Evolutionary conservation across 768 basidiomycete genomes (phyloP).

Genomic region (Mrakia gelida): DNA sequence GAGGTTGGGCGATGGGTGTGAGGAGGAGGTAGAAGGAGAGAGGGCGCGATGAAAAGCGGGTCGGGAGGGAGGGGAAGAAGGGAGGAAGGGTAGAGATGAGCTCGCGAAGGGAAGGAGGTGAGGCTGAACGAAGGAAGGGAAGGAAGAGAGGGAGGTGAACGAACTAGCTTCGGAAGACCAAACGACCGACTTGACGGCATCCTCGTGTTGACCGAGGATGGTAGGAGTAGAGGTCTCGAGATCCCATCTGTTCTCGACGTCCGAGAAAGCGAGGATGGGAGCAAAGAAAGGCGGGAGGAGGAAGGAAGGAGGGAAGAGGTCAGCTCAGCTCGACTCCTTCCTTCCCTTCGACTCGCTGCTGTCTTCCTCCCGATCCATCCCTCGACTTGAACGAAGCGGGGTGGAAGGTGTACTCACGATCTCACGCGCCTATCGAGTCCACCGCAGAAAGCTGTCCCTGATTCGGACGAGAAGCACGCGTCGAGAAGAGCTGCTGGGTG

Average conservation of each 20-base stretch:
- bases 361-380: background rate
- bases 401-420: conserved; percentile 55
- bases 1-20: background rate
- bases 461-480: conserved; percentile 64
- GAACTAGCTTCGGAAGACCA: conserved; percentile 63
- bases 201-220: conserved; percentile 73
- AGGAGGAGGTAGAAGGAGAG: background rate
- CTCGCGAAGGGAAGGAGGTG: background rate
- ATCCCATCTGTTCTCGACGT: conserved; percentile 60
- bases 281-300: background rate
- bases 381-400: background rate
- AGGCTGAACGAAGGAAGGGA: background rate
- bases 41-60: background rate
- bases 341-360: background rate
- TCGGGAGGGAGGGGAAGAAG: background rate
- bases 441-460: conserved; percentile 69
- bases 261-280: background rate
- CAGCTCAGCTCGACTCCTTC: background rate
- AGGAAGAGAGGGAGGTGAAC: conserved; percentile 37
- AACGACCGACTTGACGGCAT: conserved; percentile 71
- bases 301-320: conserved; percentile 3
- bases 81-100: background rate
- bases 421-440: conserved; percentile 78
- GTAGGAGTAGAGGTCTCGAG: conserved; percentile 65
- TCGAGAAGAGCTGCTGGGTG: conserved; percentile 54